Evolutionary conservation across 2,329 filamentous ascomycete species (phyloP).

Genomic region (Apiospora sp.): DNA sequence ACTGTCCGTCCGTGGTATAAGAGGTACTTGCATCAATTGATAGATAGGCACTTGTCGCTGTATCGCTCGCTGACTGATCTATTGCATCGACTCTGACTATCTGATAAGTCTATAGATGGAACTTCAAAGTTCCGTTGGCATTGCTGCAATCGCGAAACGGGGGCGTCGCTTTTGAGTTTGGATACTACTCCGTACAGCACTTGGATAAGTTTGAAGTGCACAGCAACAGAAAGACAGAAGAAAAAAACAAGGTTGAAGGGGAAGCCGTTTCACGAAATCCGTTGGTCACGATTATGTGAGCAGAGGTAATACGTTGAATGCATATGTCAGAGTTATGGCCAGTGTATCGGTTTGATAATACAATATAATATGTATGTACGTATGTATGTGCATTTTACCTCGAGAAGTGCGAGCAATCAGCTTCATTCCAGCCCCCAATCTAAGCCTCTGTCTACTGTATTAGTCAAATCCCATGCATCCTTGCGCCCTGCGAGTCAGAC

Average conservation of each 20-base stretch:
- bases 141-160: constrained; percentile 5
- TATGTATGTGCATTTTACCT: too few species aligned
- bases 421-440: constrained; percentile 3
- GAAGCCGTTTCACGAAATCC: constrained; percentile 15
- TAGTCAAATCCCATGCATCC: not conserved
- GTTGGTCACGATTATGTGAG: constrained; percentile 19
- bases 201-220: not conserved
- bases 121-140: constrained; percentile 1
- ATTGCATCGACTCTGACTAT: constrained; percentile 3
- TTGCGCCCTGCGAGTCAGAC: not conserved
- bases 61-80: constrained; percentile 5
- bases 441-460: not conserved
- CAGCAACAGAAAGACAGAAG: not conserved
- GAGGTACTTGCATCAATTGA: not conserved
- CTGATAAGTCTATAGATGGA: constrained; percentile 14
- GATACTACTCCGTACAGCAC: not conserved
- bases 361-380: too few species aligned
- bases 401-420: not conserved
- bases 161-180: not conserved
- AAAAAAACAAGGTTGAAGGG: not conserved
- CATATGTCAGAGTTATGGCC: not conserved
- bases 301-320: not conserved
- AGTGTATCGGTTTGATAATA: not conserved
- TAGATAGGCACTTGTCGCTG: not conserved
- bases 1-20: not conserved